Evolutionary conservation across 441 rosid genomes (phyloP).

Genomic region (Pelargonium australe): DNA sequence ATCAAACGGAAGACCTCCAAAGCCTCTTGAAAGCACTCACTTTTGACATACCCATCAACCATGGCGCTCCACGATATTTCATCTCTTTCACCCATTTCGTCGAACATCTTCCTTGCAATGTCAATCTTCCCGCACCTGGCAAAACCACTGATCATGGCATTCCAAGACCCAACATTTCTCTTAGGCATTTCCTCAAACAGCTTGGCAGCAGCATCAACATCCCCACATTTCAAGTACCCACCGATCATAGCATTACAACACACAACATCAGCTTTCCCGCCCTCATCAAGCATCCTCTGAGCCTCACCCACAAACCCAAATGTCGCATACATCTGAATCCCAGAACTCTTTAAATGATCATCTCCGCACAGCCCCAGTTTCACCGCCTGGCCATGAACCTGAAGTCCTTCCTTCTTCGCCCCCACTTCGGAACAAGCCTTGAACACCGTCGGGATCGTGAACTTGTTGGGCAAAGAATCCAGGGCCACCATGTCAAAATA

Average conservation of each 20-base stretch:
- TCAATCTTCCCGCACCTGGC: slow-evolving; percentile 22
- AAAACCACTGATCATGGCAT: slow-evolving; percentile 27
- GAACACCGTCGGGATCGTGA: slow-evolving; percentile 35
- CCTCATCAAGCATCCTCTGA: slow-evolving; percentile 24
- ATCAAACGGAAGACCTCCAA: slow-evolving; percentile 26
- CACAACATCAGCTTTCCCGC: slow-evolving; percentile 22
- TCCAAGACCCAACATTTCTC: slow-evolving; percentile 25
- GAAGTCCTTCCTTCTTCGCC: slow-evolving; percentile 30
- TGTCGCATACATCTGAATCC: slow-evolving; percentile 37
- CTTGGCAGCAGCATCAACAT: slow-evolving; percentile 20
- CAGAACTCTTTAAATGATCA: slow-evolving; percentile 34
- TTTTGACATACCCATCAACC: slow-evolving; percentile 26
- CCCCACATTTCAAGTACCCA: slow-evolving; percentile 25
- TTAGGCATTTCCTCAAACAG: slow-evolving; percentile 23
- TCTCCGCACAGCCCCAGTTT: slow-evolving; percentile 33
- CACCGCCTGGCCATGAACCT: slow-evolving; percentile 36
- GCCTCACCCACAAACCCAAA: slow-evolving; percentile 23
- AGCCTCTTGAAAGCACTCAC: slow-evolving; percentile 24
- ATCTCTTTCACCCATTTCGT: slow-evolving; percentile 22
- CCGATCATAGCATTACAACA: slow-evolving; percentile 32
- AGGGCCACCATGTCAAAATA: slow-evolving; percentile 29
- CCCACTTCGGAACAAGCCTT: slow-evolving; percentile 30
- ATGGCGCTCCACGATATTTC: slow-evolving; percentile 31
- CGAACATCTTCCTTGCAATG: slow-evolving; percentile 24
- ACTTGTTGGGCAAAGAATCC: slow-evolving; percentile 38